Conservation (phyloP, 2,329 filamentous ascomycete genomes). For the Shiraia bambusicola region DNA sequence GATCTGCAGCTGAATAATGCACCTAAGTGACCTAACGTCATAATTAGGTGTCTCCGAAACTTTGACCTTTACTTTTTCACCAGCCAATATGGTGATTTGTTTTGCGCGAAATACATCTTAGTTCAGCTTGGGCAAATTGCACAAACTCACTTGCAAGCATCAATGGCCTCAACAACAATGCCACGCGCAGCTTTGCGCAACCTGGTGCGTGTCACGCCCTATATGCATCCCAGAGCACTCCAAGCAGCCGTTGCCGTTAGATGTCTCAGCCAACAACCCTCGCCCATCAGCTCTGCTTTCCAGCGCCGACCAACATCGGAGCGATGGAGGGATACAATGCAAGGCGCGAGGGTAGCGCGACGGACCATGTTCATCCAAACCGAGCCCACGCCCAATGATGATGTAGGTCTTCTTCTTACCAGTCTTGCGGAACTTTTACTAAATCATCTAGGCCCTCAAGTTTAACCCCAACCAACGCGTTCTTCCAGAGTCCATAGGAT, state of each 20-base stretch:
- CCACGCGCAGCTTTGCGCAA: slow-evolving; percentile 33
- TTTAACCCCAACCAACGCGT: slow-evolving; percentile 90
- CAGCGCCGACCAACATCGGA: slow-evolving; percentile 35
- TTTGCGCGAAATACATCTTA: too few relatives aligned
- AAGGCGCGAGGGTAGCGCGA: slow-evolving; percentile 20
- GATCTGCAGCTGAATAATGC: too few relatives aligned
- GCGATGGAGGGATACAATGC: slow-evolving; percentile 21
- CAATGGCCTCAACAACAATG: slow-evolving; percentile 33
- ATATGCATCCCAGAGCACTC: slow-evolving; percentile 22
- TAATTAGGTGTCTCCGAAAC: too few relatives aligned
- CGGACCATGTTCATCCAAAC: slow-evolving; percentile 98
- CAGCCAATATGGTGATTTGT: too few relatives aligned
- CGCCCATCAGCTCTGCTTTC: slow-evolving; percentile 35
- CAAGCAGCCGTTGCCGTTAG: slow-evolving; percentile 37
- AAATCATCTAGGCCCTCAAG: slow-evolving; percentile 66
- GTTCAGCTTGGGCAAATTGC: too few relatives aligned
- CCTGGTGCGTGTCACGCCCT: slow-evolving; percentile 26
- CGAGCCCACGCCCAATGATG: slow-evolving; percentile 88
- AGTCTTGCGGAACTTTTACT: slow-evolving; percentile 3
- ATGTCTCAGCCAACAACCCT: slow-evolving; percentile 39
- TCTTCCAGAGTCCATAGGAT: slow-evolving; percentile 70
- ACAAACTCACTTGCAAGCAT: too few relatives aligned
- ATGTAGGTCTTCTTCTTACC: slow-evolving; percentile 54
- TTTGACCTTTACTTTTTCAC: too few relatives aligned
- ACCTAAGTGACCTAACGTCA: too few relatives aligned